Evolutionary conservation across 306 rosid genomes (phyloP).

Genomic region (Delonix regia): DNA sequence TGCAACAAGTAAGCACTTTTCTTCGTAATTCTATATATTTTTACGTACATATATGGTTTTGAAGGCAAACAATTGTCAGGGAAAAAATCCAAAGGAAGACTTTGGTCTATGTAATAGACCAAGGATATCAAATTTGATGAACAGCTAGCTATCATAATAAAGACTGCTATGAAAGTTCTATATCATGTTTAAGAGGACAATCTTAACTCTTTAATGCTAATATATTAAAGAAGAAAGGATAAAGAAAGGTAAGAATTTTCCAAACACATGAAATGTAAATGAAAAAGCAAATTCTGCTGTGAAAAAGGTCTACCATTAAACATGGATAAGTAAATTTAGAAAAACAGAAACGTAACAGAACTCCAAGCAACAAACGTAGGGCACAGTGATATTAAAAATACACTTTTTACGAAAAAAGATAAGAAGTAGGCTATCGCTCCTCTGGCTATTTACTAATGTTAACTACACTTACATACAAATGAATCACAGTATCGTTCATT

Average conservation of each 20-base stretch:
- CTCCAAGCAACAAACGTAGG: neutral
- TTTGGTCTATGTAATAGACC: neutral
- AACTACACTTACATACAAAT: neutral
- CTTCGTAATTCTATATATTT: neutral
- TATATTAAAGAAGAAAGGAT: neutral
- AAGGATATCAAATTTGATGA: neutral
- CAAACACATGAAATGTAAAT: neutral
- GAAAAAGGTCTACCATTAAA: neutral
- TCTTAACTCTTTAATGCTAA: neutral
- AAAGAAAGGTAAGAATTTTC: neutral
- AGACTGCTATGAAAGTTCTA: neutral
- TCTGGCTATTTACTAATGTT: neutral
- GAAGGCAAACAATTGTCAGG: neutral
- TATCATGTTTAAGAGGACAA: conserved; percentile 1
- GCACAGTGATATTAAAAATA: neutral
- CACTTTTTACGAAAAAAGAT: neutral
- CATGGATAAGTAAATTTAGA: neutral
- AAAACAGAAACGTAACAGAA: neutral
- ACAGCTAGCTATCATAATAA: neutral
- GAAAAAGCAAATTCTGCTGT: neutral
- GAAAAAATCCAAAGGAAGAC: neutral
- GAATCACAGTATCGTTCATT: neutral
- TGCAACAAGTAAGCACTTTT: neutral
- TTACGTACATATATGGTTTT: neutral
- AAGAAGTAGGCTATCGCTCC: neutral